Base-by-base conservation (phyloP, 2,329 filamentous ascomycete genomes). In the Trichoderma simmonsii region DNA sequence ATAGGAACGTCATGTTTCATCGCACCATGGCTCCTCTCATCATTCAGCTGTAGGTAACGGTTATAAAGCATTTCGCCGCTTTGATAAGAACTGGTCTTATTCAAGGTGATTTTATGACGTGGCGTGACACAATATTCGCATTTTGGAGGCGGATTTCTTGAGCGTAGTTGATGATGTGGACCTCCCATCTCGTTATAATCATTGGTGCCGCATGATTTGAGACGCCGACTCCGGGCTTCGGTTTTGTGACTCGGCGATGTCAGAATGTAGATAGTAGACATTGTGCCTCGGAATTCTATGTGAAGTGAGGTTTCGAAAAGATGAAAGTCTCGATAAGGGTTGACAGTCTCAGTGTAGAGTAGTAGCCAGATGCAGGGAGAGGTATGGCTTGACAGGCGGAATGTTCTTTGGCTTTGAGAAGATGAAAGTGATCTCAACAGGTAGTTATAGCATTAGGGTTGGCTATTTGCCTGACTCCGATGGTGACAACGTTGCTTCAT, bases 231-330 rank as follows among this genome's bases (percentile, higher is more conserved):
- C 79, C 77, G 79, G 34, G 70, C 36, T 32, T 75, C 64, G 72
- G 81, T 78, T 6, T 59, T 26, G 75, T 79, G 80, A 34, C 32
- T 32, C 65, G 78, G 80, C 39, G 78, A 34, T 36, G 73, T 74
- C 36, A 75, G 75, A 8, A 73, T 51, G 74, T 79, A 79, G 12
- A 66, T 73, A 65, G 80, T 80, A 43, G 39, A 43, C 80, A 81
- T 80, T 21, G 15, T 36, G 9, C 3, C 6, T 4, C 14, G 26
- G 5, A n/a, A 30, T 68, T 18, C 6, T 26, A 11, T 7, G n/a
- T 57, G 30, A 21, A 66, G 6, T 21, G 21, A 57, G 30, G 14
- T 36, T n/a, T 2, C 21, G 14, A n/a, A 15, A 7, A 34, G 36
- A 34, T n/a, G 18, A 26, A 6, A 8, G 15, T 12, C 4, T 43